Evolutionary conservation across 2,329 filamentous ascomycete species (phyloP), one percentile per base, ranked within the genome.

Genomic region (Fusarium aywerte): DNA sequence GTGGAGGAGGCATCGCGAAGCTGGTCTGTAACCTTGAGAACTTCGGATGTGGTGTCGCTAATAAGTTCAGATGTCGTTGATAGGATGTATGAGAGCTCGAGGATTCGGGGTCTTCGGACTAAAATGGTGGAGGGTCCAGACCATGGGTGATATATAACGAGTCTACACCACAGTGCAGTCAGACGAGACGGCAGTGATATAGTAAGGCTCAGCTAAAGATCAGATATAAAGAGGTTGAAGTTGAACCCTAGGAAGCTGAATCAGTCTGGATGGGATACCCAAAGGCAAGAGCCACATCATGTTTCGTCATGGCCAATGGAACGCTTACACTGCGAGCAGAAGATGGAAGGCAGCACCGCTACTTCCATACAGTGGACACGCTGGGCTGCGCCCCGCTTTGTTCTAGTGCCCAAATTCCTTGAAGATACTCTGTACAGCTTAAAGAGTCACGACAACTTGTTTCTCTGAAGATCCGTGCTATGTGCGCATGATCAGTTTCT

Each of bases 1-100:
- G 78, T 50, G 91, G 90, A 63, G 90, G 74, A 67, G 77, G 80
- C 79, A 80, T 80, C 40, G 16, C 60, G 66, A 60, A 29, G n/a
- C 31, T 36, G 21, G 16, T 48, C 25, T 25, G 21, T 48, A 16
- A 36, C 45, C 21, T 23, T 32, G 45, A 23, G 32, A 48, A 33
- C 31, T 21, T 65, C 27, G 36, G 42, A 20, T 33, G 49, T 55
- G 31, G 63, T 45, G 53, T 57, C 55, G 58, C 49, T 35, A 63
- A 62, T 15, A 43, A 43, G 40, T 50, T 56, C 39, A 54, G 53
- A 25, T 58, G 57, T 64, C 62, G 63, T 61, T 56, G 45, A 56
- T 58, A 56, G 44, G 47, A 52, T 58, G 45, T 48, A 67, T 25
- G 33, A 57, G 42, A 62, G 58, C 39, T 39, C 51, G 38, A 44